These are phyloP conservation scores for Lactifluus piperatus DNA, from an alignment of 768 basidiomycete species.

Conservation along the genomic window DNA sequence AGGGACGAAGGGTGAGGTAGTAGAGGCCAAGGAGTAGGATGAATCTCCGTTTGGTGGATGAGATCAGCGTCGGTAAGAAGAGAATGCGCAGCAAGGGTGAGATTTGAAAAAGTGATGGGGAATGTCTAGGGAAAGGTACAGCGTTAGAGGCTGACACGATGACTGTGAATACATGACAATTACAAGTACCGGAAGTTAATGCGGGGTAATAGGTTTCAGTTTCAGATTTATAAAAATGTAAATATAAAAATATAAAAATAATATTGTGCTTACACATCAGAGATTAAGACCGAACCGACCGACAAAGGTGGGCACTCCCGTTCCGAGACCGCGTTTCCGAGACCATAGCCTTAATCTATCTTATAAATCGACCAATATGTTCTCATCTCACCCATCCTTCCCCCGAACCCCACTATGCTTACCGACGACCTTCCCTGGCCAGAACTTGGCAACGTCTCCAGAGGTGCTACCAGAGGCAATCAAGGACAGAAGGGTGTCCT, in stretches of 20 bases:
- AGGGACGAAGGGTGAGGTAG: not conserved
- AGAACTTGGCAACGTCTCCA: slow-evolving; percentile 76
- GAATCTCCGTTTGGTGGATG: not conserved
- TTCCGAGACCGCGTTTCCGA: not conserved
- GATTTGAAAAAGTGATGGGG: not conserved
- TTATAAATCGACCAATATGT: slow-evolving; percentile 9
- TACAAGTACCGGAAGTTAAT: not conserved
- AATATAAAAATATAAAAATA: too few relatives aligned
- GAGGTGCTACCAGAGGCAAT: slow-evolving; percentile 76
- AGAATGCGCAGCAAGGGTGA: not conserved
- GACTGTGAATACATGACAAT: not conserved
- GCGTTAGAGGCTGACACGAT: not conserved
- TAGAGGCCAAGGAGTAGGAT: too few relatives aligned
- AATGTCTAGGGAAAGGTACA: not conserved
- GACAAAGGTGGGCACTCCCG: too few relatives aligned
- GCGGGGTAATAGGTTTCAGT: not conserved
- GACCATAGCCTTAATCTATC: not conserved
- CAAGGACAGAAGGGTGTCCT: slow-evolving; percentile 80
- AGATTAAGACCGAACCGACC: not conserved
- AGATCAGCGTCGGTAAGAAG: not conserved
- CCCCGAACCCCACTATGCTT: slow-evolving; percentile 29
- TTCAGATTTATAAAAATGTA: too few relatives aligned
- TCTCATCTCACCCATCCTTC: slow-evolving; percentile 1
- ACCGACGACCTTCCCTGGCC: slow-evolving; percentile 81
- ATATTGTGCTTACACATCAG: not conserved